Percentiles rank a stretch among this genome's conserved stretches.
These are phyloP conservation scores for Penicillium digitatum DNA, from an alignment of 2,329 filamentous ascomycete genomes.

Conservation along the genomic window DNA sequence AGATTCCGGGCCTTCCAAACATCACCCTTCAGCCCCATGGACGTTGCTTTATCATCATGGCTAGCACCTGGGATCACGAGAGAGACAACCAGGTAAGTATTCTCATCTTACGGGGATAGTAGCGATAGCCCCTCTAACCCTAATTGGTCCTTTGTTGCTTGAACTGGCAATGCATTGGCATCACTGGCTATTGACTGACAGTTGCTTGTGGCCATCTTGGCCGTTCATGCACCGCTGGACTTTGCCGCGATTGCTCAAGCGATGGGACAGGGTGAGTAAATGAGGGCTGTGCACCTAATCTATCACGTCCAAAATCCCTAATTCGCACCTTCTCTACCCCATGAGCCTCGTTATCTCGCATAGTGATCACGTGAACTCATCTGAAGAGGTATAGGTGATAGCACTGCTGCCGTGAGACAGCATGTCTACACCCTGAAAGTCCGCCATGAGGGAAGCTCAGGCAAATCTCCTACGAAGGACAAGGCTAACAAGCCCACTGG, in stretches of 20 bases:
- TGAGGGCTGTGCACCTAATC: neutral
- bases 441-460: neutral
- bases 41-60: neutral
- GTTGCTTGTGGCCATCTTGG: neutral
- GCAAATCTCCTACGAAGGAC: neutral
- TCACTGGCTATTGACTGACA: neutral
- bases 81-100: neutral
- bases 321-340: neutral
- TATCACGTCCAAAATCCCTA: neutral
- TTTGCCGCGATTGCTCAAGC: neutral
- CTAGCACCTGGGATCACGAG: neutral
- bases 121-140: neutral
- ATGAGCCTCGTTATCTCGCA: neutral
- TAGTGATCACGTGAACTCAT: neutral
- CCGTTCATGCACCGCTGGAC: neutral
- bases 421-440: neutral
- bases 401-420: neutral
- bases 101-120: neutral
- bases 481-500: neutral
- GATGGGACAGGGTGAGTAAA: neutral
- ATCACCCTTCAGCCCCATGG: neutral
- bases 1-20: too few relatives aligned
- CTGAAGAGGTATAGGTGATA: neutral
- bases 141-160: too few relatives aligned
- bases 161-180: neutral